Evolutionary conservation across 257 asterid genomes (phyloP).

Genomic region (Apocynum venetum): DNA sequence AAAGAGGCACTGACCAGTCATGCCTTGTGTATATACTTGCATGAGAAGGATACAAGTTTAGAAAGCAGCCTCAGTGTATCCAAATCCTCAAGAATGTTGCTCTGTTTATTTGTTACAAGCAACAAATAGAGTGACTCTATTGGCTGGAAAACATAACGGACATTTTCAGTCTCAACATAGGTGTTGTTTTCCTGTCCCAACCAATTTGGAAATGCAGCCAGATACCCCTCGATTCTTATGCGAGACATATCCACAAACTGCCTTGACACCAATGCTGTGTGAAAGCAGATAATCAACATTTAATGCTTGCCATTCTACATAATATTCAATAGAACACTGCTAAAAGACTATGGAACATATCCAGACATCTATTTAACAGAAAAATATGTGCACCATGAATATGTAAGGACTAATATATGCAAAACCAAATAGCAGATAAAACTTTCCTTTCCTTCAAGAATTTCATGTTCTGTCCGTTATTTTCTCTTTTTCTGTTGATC

Average conservation of each 20-base stretch:
- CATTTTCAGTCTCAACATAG: slow-evolving; percentile 87
- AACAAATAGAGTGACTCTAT: slow-evolving; percentile 81
- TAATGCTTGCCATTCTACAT: neutral
- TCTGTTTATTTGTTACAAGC: slow-evolving; percentile 90
- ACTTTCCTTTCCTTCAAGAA: neutral
- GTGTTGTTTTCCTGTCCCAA: slow-evolving; percentile 93
- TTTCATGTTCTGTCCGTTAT: neutral
- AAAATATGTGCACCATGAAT: neutral
- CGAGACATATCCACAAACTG: slow-evolving; percentile 97
- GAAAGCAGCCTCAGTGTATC: slow-evolving; percentile 89
- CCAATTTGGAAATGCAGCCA: slow-evolving; percentile 92
- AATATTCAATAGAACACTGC: neutral
- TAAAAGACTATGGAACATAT: neutral
- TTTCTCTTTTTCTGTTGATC: neutral
- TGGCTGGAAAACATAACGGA: slow-evolving; percentile 93
- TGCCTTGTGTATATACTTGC: neutral
- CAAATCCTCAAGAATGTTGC: slow-evolving; percentile 93
- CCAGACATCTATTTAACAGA: neutral
- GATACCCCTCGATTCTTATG: slow-evolving; percentile 91
- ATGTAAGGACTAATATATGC: neutral
- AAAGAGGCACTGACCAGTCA: neutral
- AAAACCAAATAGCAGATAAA: neutral
- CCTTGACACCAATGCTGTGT: slow-evolving; percentile 93
- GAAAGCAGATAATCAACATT: slow-evolving; percentile 15
- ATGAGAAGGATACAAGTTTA: slow-evolving; percentile 71